Evolutionary conservation across 2,329 filamentous ascomycete genomes (phyloP), one percentile per base, ranked within the genome.

Genomic region (Verticillium longisporum): DNA sequence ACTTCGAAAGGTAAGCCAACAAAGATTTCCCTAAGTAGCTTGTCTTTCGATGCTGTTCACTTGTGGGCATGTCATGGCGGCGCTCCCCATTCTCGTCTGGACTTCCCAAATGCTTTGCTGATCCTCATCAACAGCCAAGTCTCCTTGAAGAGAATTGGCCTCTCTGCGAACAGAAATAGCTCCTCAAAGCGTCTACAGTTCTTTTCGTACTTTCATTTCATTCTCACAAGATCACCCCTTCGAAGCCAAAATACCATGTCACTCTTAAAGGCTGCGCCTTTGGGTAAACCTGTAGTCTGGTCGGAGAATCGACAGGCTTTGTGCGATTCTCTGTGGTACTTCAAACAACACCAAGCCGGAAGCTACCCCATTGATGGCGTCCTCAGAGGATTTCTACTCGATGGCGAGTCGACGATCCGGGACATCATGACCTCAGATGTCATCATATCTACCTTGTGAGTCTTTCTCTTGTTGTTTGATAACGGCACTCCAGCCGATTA

Each of bases 311-410:
- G 88, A 4, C 82, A 86, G 61, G 81, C 82, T 14, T 73, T 92
- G 0, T 89, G 84, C 65, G 86, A 90, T 66, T 80, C 86, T 0
- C 68, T 90, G 1, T 78, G 81, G 0, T 89, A 86, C 72, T 91
- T 84, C 71, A 82, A 79, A 14, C 74, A 82, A 1, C 84, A 85
- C 41, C 84, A 91, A 65, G 78, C 83, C 1, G 85, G 84, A 5
- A 75, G 80, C 4, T 86, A 91, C 60, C 76, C 77, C 0, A 75
- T 72, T 0, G 72, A 79, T 2, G 74, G 76, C 0, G 70, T 83
- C 15, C 80, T 80, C 1, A 76, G 77, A 54, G 85, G 83, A 0
- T 82, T 88, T 61, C 75, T 91, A 31, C 76, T 88, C 21, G 85
- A 90, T 66, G 77, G 76, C 0, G 78, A 82, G 55, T 74, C 75